Base-by-base conservation (phyloP, 371 early-diverging fungal species). In the Encephalitozoon intestinalis region DNA sequence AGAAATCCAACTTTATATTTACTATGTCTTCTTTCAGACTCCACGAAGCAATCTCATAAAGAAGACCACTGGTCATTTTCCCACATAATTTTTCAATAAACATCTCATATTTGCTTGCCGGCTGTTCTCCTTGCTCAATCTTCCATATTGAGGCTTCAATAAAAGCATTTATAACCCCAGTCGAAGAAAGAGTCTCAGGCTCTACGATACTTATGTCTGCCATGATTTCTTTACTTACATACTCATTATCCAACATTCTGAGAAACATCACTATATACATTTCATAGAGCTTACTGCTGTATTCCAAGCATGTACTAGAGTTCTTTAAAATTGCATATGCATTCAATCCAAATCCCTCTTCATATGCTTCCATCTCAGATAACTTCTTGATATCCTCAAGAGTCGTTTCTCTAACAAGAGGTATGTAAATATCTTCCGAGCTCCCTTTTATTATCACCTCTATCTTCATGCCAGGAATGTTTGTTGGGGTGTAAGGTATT, bases 91-190 rank as follows among this genome's bases (percentile, higher is more conserved):
- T 21, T 34, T 58, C 58, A 5, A 58, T 21, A 58, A 58, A 58
- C 28, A 21, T 21, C 58, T 58, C 58, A 58, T 58, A 58, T 9
- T 21, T 58, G 11, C 30, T 21, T 15, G n/a, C n/a, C n/a, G 34
- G 5, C 12, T 12, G 12, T 34, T 58, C 58, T 30, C 58, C 58
- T 7, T 34, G 28, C n/a, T 31, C 58, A 34, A 58, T n/a, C 37
- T 15, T 58, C 58, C 58, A 58, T 58, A 58, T 31, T 34, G 34
- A 7, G 6, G 58, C 58, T 34, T 58, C 58, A 58, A 58, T 58
- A 34, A 58, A 58, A 6, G 58, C 30, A 37, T 58, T 58, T 11
- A 58, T 58, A 11, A 58, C 18, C 25, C 58, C 58, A 34, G 21
- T 6, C 21, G 30, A 31, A 18, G 21, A n/a, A 30, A 34, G 15